These are phyloP conservation scores for Monosporascus sp. DNA, from an alignment of 2,329 filamentous ascomycete genomes.

Conservation along the genomic window DNA sequence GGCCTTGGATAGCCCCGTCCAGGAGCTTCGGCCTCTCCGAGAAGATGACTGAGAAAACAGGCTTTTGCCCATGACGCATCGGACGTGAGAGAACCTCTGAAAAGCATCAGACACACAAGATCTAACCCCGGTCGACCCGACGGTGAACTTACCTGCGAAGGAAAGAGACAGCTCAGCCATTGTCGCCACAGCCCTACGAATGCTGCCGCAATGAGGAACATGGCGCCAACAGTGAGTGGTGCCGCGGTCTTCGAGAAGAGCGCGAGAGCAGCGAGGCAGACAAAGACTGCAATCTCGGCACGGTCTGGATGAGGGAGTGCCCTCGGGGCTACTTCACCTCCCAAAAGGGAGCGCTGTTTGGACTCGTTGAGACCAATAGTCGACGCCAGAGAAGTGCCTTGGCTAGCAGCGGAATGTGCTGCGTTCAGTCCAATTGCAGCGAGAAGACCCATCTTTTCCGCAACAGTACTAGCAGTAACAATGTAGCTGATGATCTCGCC, in stretches of 20 bases:
- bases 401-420: neutral
- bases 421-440: neutral
- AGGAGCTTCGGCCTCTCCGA: neutral
- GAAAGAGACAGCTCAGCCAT: slow-evolving; percentile 8
- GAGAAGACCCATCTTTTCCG: neutral
- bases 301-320: neutral
- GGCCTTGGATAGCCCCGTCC: neutral
- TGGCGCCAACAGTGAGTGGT: neutral
- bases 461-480: neutral
- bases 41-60: neutral
- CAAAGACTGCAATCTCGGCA: neutral
- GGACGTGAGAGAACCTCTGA: neutral
- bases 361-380: too few species aligned
- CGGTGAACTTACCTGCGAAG: neutral
- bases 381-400: neutral
- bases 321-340: neutral
- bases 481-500: neutral
- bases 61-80: neutral
- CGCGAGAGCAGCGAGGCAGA: neutral
- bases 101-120: neutral
- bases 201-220: neutral
- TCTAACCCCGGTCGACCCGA: neutral
- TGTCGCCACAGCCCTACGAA: slow-evolving; percentile 2
- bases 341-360: neutral
- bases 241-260: neutral